phyloP scores from a whole-genome alignment of 1,139 yeast genomes.

The Suhomyces coccinellae region DNA sequence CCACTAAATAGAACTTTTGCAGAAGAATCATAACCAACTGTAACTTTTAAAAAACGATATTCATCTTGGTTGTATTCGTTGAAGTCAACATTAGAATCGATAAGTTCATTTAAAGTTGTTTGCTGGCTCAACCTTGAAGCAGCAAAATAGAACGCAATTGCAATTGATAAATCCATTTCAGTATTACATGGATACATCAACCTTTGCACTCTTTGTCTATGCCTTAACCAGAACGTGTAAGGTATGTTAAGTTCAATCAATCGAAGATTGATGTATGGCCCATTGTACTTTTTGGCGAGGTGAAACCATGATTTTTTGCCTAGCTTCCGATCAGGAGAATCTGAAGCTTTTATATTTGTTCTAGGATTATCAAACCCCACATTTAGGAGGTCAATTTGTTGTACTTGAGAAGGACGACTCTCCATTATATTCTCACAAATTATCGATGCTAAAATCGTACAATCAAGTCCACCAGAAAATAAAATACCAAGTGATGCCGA shows the following conservation, averaged over 20 bases:
- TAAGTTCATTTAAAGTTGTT: slow-evolving; percentile 3
- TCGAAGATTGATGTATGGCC: slow-evolving; percentile 35
- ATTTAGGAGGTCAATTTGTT: slow-evolving; percentile 66
- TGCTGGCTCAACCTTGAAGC: slow-evolving; percentile 13
- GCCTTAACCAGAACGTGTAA: slow-evolving; percentile 60
- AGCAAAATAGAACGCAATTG: slow-evolving; percentile 93
- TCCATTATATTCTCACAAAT: slow-evolving; percentile 28
- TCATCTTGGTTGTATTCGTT: slow-evolving; percentile 24
- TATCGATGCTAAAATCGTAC: slow-evolving; percentile 68
- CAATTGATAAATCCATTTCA: slow-evolving; percentile 94
- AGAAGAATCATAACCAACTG: slow-evolving; percentile 40
- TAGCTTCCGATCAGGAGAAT: slow-evolving; percentile 81
- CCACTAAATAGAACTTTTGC: slow-evolving; percentile 84
- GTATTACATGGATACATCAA: slow-evolving; percentile 83
- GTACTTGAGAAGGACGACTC: neutral
- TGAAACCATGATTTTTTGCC: slow-evolving; percentile 64
- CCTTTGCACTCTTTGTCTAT: slow-evolving; percentile 53
- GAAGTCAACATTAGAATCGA: slow-evolving; percentile 16
- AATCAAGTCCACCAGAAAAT: slow-evolving; percentile 94
- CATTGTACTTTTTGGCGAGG: slow-evolving; percentile 38
- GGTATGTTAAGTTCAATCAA: slow-evolving; percentile 71
- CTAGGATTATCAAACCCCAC: slow-evolving; percentile 96
- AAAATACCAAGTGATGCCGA: slow-evolving; percentile 57
- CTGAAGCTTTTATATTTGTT: slow-evolving; percentile 54
- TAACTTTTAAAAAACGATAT: slow-evolving; percentile 7